phyloP scores from a whole-genome alignment of 129 eudicot species.

The Helichrysum umbraculigerum region DNA sequence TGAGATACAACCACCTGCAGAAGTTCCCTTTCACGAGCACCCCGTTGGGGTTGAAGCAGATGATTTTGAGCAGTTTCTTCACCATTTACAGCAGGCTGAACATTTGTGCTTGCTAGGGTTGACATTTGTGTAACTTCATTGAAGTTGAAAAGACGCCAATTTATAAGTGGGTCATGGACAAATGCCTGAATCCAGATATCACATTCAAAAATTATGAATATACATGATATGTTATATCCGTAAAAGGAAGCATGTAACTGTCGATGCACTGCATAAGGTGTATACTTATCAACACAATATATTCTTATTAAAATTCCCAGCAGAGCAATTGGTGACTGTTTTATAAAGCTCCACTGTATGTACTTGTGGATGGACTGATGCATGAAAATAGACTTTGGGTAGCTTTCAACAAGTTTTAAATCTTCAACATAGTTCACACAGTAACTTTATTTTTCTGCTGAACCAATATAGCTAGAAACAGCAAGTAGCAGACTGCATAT shows the following conservation, averaged over 20 bases:
- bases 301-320: neutral
- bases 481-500: neutral
- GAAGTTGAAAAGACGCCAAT: conserved; percentile 97
- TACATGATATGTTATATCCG: neutral
- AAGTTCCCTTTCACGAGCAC: conserved; percentile 90
- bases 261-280: neutral
- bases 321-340: neutral
- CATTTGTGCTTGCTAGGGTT: conserved; percentile 56
- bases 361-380: conserved; percentile 8
- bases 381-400: neutral
- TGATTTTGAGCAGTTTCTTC: conserved; percentile 66
- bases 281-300: neutral
- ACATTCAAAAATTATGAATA: neutral
- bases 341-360: neutral
- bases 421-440: neutral
- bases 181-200: conserved; percentile 61
- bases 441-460: neutral
- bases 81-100: conserved; percentile 57
- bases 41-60: conserved; percentile 84
- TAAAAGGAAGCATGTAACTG: neutral
- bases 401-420: neutral
- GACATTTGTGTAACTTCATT: conserved; percentile 94
- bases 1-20: conserved; percentile 60
- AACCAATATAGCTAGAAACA: neutral
- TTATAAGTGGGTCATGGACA: conserved; percentile 97